Percentiles rank a stretch among this genome's conserved stretches.
Conservation (phyloP, 331 rosid genomes). For the Acacia pycnantha region DNA sequence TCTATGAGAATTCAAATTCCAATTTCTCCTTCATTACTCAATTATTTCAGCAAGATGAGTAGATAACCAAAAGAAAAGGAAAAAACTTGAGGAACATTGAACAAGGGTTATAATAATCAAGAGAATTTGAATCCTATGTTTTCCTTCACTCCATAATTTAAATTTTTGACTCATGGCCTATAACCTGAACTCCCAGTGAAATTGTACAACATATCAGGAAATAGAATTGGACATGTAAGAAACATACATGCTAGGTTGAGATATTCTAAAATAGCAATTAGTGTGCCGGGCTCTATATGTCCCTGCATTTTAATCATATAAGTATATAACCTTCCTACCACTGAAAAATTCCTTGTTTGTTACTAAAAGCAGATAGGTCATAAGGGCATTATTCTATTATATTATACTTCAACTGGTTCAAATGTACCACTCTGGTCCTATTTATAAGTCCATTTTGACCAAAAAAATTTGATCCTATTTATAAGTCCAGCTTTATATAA, state of each 20-base stretch:
- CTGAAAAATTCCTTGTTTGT: background rate
- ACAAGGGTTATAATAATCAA: background rate
- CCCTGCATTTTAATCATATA: background rate
- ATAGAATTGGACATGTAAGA: background rate
- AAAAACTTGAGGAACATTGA: background rate
- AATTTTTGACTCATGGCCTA: background rate
- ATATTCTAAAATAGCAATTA: too few relatives aligned
- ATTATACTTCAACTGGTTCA: background rate
- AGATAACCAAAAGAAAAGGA: background rate
- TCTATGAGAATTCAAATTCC: slow-evolving; percentile 17
- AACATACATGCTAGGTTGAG: background rate
- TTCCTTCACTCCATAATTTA: background rate
- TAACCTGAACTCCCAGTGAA: slow-evolving; percentile 7
- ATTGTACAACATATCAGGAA: background rate
- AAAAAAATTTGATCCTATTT: too few relatives aligned
- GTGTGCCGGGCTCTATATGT: background rate
- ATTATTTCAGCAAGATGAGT: background rate
- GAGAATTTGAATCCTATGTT: background rate
- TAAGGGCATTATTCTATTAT: background rate
- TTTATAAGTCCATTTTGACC: too few relatives aligned
- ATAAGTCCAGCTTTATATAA: too few relatives aligned
- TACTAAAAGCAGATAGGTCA: background rate
- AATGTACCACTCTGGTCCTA: too few relatives aligned
- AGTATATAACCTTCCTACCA: background rate
- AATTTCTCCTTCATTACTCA: background rate